Conservation (phyloP, 495 filamentous ascomycete genomes). For the Penicillium maclennaniae region DNA sequence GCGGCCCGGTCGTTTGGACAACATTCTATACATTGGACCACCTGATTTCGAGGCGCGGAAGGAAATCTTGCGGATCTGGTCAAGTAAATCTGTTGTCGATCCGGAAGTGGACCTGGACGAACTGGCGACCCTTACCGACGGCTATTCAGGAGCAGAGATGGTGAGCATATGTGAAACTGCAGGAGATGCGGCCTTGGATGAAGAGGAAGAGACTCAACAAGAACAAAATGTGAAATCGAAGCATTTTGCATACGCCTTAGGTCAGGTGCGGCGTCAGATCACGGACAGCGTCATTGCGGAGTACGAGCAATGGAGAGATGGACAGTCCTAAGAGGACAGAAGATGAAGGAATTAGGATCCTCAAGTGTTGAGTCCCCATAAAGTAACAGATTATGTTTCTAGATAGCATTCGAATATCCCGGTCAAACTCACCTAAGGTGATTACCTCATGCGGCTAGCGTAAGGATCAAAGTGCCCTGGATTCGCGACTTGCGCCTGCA, state of each 20-base stretch:
- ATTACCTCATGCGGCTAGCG: constrained; percentile 19
- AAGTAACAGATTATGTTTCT: no score
- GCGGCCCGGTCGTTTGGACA: constrained; percentile 82
- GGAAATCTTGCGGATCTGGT: constrained; percentile 71
- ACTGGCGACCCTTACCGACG: constrained; percentile 69
- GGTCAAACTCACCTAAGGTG: constrained; percentile 5
- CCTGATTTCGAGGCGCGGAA: constrained; percentile 71
- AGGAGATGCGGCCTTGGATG: constrained; percentile 54
- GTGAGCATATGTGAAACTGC: constrained; percentile 73
- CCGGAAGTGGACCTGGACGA: constrained; percentile 62
- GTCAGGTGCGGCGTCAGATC: constrained; percentile 62
- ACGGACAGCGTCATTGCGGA: constrained; percentile 58
- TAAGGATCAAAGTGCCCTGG: background rate
- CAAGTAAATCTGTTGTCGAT: constrained; percentile 55
- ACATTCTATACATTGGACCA: constrained; percentile 84
- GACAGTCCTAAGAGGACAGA: constrained; percentile 8
- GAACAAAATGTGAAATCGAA: constrained; percentile 52
- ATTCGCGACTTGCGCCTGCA: background rate
- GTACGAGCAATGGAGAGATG: constrained; percentile 64
- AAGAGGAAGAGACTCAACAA: constrained; percentile 44
- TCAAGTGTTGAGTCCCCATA: no score
- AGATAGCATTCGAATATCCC: no score
- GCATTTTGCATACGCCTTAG: constrained; percentile 63
- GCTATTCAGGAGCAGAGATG: constrained; percentile 87
- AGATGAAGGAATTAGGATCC: background rate